Percentiles rank a stretch among this genome's conserved stretches.
Evolutionary conservation across 257 asterid species (phyloP).

Genomic region (Nicotiana sylvestris): DNA sequence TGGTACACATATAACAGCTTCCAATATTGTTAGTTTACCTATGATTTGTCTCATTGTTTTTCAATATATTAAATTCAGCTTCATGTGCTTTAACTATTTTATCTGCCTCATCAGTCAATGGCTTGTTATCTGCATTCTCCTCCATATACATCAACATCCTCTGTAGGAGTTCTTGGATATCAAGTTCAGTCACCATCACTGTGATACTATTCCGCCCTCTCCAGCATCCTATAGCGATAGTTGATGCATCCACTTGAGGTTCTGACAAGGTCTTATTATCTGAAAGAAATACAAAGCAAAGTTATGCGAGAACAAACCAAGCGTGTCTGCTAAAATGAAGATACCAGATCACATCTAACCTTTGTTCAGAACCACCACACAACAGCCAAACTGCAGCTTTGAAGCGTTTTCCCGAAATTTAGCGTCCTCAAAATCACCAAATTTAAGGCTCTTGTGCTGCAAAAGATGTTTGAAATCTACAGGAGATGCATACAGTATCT

Average conservation of each 20-base stretch:
- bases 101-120: conserved; percentile 23
- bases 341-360: conserved; percentile 37
- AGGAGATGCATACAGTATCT: conserved; percentile 64
- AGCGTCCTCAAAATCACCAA: conserved; percentile 63
- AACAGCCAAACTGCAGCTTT: conserved; percentile 71
- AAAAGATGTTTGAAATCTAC: conserved; percentile 76
- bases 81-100: not conserved
- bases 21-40: not conserved
- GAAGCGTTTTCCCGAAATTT: conserved; percentile 60
- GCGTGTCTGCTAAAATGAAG: not conserved
- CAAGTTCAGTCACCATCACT: conserved; percentile 76
- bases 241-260: conserved; percentile 39
- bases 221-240: conserved; percentile 90
- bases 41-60: not conserved
- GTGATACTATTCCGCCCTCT: conserved; percentile 69
- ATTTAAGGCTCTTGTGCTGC: conserved; percentile 71
- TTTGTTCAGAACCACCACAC: conserved; percentile 63
- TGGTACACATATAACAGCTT: not conserved
- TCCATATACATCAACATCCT: conserved; percentile 43
- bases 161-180: conserved; percentile 73
- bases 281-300: conserved; percentile 25
- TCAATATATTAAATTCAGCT: not conserved
- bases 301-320: not conserved
- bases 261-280: conserved; percentile 37
- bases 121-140: conserved; percentile 18